A percentile compares a stretch with the other conserved stretches of the same genome.
Evolutionary conservation across 495 filamentous ascomycete genomes (phyloP).

Genomic region (Tuber aestivum): DNA sequence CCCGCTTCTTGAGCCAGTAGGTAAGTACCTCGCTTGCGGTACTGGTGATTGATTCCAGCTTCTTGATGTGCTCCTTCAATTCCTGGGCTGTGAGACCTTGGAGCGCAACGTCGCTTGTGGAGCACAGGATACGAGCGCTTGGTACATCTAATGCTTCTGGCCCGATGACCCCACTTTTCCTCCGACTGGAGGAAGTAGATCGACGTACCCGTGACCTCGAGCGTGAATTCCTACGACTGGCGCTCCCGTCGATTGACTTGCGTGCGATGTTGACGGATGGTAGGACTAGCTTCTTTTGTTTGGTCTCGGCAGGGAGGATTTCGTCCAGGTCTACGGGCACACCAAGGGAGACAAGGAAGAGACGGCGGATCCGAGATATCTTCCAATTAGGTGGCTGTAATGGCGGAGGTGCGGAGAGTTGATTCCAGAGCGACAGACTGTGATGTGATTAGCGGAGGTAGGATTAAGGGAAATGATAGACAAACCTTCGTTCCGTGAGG

Average conservation of each 20-base stretch:
- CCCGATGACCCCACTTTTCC: slow-evolving; percentile 22
- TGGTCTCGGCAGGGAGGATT: slow-evolving; percentile 80
- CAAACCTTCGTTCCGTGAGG: slow-evolving; percentile 53
- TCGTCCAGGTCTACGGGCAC: slow-evolving; percentile 96
- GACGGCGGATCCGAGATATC: slow-evolving; percentile 85
- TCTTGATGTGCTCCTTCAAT: slow-evolving; percentile 64
- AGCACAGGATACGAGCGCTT: slow-evolving; percentile 67
- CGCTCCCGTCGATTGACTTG: slow-evolving; percentile 20
- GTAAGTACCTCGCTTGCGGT: slow-evolving; percentile 71
- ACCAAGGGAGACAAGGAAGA: slow-evolving; percentile 92
- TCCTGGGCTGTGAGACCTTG: slow-evolving; percentile 68
- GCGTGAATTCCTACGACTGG: slow-evolving; percentile 30
- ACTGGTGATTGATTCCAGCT: slow-evolving; percentile 60
- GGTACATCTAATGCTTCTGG: slow-evolving; percentile 59
- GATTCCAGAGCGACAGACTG: slow-evolving; percentile 88
- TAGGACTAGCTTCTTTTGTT: slow-evolving; percentile 94
- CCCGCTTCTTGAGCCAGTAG: slow-evolving; percentile 80
- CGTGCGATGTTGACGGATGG: slow-evolving; percentile 64
- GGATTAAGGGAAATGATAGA: slow-evolving; percentile 42
- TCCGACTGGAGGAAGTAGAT: slow-evolving; percentile 40
- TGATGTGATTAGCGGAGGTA: slow-evolving; percentile 47
- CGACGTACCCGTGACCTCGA: slow-evolving; percentile 40
- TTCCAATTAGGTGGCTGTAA: slow-evolving; percentile 97
- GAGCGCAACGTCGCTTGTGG: slow-evolving; percentile 76
- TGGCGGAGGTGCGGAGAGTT: slow-evolving; percentile 88